phyloP scores from a whole-genome alignment of 768 basidiomycete genomes.

The Trametes meyenii region DNA sequence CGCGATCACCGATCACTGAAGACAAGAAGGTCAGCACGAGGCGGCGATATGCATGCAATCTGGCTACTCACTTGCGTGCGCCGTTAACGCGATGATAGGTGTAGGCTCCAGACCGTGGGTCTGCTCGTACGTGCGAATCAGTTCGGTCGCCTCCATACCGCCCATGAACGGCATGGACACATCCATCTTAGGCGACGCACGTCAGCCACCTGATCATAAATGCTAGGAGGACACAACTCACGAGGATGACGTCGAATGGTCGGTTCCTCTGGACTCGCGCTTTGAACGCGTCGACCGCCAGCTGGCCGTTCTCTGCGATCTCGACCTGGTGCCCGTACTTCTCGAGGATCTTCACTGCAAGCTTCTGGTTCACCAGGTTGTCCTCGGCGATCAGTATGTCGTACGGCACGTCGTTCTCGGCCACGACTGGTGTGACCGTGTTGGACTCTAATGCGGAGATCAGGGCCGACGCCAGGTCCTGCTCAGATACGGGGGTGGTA shows the following conservation, averaged over 20 bases:
- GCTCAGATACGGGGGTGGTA: conserved; percentile 84
- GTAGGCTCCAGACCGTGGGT: conserved; percentile 69
- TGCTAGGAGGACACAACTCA: conserved; percentile 42
- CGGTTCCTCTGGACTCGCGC: conserved; percentile 65
- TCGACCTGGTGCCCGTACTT: conserved; percentile 95
- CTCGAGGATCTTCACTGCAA: conserved; percentile 95
- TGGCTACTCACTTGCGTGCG: conserved; percentile 83
- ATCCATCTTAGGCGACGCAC: conserved; percentile 71
- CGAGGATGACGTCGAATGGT: conserved; percentile 91
- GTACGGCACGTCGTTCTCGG: conserved; percentile 83
- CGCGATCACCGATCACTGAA: conserved; percentile 86
- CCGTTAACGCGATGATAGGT: conserved; percentile 96
- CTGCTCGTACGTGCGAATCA: conserved; percentile 85
- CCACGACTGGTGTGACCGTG: conserved; percentile 85
- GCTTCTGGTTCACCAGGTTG: conserved; percentile 93
- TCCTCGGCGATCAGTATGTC: conserved; percentile 97
- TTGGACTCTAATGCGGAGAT: conserved; percentile 94
- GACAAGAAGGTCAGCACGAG: conserved; percentile 16
- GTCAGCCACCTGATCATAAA: background rate
- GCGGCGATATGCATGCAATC: background rate
- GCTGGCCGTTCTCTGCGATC: conserved; percentile 95
- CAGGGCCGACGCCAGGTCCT: conserved; percentile 90
- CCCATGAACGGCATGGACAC: conserved; percentile 99
- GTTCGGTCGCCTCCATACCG: conserved; percentile 95
- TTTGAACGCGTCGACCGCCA: conserved; percentile 93